Conservation (phyloP, 768 basidiomycete species). For the Stropharia rugosoannulata region DNA sequence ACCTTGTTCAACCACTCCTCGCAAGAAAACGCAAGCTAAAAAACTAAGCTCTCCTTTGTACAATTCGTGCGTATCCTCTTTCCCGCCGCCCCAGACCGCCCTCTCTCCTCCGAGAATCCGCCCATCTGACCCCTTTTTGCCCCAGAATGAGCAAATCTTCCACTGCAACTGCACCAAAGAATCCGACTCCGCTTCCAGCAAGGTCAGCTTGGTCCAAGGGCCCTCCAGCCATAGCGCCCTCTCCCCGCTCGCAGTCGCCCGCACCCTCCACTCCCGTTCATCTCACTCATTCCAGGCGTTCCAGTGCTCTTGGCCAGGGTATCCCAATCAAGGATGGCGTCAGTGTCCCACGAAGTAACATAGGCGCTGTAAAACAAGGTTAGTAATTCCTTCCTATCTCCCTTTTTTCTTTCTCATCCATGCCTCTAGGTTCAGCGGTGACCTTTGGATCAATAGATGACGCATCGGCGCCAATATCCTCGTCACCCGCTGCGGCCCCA, state of each 20-base stretch:
- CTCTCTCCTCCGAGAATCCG: background rate
- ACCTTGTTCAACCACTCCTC: constrained; percentile 44
- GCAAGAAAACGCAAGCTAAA: constrained; percentile 46
- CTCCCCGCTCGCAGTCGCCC: constrained; percentile 79
- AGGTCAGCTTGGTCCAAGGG: constrained; percentile 92
- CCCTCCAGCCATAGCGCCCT: constrained; percentile 61
- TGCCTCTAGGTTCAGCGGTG: constrained; percentile 56
- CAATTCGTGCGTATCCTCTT: constrained; percentile 36
- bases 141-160: constrained; percentile 93
- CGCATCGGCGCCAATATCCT: constrained; percentile 71
- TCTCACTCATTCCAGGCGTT: constrained; percentile 72
- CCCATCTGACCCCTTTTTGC: constrained; percentile 13
- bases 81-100: background rate
- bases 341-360: constrained; percentile 64
- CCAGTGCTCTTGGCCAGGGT: constrained; percentile 70
- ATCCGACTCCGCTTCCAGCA: constrained; percentile 68
- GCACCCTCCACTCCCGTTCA: constrained; percentile 53
- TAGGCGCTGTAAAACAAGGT: constrained; percentile 71
- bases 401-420: constrained; percentile 9
- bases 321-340: constrained; percentile 80
- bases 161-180: constrained; percentile 70
- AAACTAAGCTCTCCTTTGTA: constrained; percentile 43
- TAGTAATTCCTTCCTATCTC: constrained; percentile 20
- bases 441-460: constrained; percentile 93
- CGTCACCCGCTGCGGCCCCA: constrained; percentile 73